Base-by-base conservation (phyloP, 176 grass and related monocot genomes). In the Oryza coarctata region DNA sequence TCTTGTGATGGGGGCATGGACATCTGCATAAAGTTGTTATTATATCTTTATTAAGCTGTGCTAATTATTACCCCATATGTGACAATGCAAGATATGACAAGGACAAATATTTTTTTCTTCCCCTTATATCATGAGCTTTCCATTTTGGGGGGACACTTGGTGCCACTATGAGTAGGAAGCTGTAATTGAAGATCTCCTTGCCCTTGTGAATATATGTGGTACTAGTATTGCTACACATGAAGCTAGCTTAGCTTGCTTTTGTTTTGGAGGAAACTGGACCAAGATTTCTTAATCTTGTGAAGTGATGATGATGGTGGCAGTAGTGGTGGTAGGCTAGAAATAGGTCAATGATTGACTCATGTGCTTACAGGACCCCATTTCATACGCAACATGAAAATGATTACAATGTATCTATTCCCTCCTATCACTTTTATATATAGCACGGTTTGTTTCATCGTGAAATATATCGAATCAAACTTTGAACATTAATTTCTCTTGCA, bases 381-480 rank as follows among this genome's bases (percentile, higher is more conserved):
- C 22, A 70, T 76, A 73, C 30, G 85, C 44, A 64, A 83, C 78
- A 12, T 81, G 80, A 75, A 62, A 86, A 92, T 92, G 80, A 92
- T 92, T 89, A 55, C 76, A 81, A 63, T 75, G 62, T 64, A 60
- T 58, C 64, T 80, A 30, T n/a, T 68, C 44, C 68, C 65, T 14
- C 7, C 62, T n/a, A 25, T 8, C 27, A 23, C 38, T 39, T 25
- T 60, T 60, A 25, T n/a, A 60, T 60, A 60, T 55, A 25, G 55
- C 55, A 25, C 9, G 9, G 55, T 23, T 60, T 60, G n/a, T 10
- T 25, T 60, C 0, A 1, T 0, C 55, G 4, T 49, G 9, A 3
- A 25, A 50, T 50, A 9, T 11, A 55, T 22, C 20, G 1, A 55
- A 55, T 13, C 9, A 60, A 58, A 17, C 55, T 60, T 60, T 60